Evolutionary conservation across 2,329 filamentous ascomycete genomes (phyloP), one percentile per base, ranked within the genome.

Genomic region (Fusarium anthophilum): DNA sequence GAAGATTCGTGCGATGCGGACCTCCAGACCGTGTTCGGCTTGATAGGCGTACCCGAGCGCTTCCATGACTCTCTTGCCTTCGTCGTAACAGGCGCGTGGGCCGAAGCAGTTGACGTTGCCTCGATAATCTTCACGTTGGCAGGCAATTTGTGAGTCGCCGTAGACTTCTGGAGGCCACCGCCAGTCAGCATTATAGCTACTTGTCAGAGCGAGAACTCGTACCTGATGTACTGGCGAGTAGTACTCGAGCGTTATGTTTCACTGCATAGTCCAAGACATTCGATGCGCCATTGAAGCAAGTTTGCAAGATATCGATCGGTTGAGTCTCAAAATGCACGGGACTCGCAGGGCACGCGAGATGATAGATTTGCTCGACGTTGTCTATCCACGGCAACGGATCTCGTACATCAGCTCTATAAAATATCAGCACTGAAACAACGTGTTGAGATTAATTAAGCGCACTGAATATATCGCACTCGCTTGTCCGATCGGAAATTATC

Each of bases 21-120:
- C 70, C 7, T 79, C 63, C 1, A 79, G 53, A 2, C 66, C 69
- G 20, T 78, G 73, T 14, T 73, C 63, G 7, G 44, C 17, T 20
- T 69, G 76, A 30, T 79, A 79, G 0, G 70, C 70, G 12, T 83
- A 84, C 17, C 77, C 79, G 1, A 84, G 78, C 10, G 83, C 77
- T 68, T 85, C 83, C 14, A 80, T 79, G 5, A 81, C 81, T 22
- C 83, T 76, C 61, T 85, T 84, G 6, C 83, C 83, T 71, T 85
- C 83, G 54, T 85, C 83, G 44, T 84, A 85, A 70, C 83, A 84
- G 3, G 83, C 78, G 3, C 83, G 79, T 0, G 82, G 81, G 4
- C 83, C 83, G 65, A 83, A 82, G 45, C 81, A 81, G 59, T 84
- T 84, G 24, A 84, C 83, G 44, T 84, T 82, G 12, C 83, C 83